Percentiles rank a stretch among this genome's conserved stretches.
Evolutionary conservation across 1,139 yeast species (phyloP).

Genomic region (Suzukiozyma palmioleophila): DNA sequence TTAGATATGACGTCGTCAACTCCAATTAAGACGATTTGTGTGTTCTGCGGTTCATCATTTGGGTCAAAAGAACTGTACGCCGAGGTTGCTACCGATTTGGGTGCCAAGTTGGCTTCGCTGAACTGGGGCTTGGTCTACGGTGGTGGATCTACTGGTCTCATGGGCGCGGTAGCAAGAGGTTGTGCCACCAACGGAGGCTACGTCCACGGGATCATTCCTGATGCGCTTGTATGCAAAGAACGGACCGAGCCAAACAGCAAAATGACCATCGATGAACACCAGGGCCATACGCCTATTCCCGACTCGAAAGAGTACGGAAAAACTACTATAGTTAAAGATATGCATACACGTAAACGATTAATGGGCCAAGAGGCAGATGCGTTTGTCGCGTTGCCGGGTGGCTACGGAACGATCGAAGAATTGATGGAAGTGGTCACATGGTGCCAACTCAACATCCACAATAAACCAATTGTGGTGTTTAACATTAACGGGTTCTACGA

Average conservation of each 20-base stretch:
- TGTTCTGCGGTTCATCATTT: conserved; percentile 80
- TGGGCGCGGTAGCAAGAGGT: conserved; percentile 82
- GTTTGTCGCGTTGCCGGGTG: conserved; percentile 88
- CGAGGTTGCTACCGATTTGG: conserved; percentile 55
- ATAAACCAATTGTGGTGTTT: conserved; percentile 72
- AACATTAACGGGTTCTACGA: conserved; percentile 82
- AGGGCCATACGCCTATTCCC: conserved; percentile 63
- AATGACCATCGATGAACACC: conserved; percentile 49
- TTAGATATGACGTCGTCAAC: conserved; percentile 1
- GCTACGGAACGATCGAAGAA: conserved; percentile 88
- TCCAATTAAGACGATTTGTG: conserved; percentile 54
- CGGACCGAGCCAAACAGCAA: conserved; percentile 41
- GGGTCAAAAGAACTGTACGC: conserved; percentile 55
- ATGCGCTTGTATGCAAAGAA: conserved; percentile 74
- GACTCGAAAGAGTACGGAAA: conserved; percentile 62
- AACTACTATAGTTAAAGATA: conserved; percentile 78
- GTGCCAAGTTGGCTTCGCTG: conserved; percentile 50
- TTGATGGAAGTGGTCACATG: conserved; percentile 87
- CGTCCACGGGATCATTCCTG: conserved; percentile 85
- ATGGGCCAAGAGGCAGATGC: conserved; percentile 90
- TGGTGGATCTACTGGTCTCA: conserved; percentile 84
- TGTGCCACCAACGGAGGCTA: conserved; percentile 64
- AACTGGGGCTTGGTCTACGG: conserved; percentile 84
- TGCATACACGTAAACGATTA: conserved; percentile 84
- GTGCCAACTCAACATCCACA: conserved; percentile 81